These are phyloP conservation scores for Yamadazyma aaseri DNA, from an alignment of 1,139 yeast species.

Conservation along the genomic window DNA sequence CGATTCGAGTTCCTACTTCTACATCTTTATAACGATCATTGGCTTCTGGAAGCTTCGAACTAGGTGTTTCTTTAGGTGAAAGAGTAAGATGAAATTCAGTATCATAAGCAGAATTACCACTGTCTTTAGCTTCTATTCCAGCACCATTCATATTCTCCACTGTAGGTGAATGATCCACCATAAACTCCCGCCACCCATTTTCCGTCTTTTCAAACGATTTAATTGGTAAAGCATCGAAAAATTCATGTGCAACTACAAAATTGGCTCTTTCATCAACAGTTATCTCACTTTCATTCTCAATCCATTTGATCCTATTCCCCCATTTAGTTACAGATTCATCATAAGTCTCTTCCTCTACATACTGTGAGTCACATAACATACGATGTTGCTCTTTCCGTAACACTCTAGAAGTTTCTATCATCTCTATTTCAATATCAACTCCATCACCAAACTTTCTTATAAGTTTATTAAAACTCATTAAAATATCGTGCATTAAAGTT, in stretches of 20 bases:
- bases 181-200: constrained; percentile 74
- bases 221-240: constrained; percentile 84
- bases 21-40: constrained; percentile 53
- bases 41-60: constrained; percentile 57
- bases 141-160: constrained; percentile 30
- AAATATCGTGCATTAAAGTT: constrained; percentile 67
- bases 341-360: constrained; percentile 17
- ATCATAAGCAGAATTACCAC: constrained; percentile 18
- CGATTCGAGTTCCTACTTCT: constrained; percentile 60
- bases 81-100: constrained; percentile 59
- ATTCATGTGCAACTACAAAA: constrained; percentile 78
- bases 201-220: constrained; percentile 62
- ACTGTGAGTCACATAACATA: constrained; percentile 41
- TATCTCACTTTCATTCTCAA: constrained; percentile 62
- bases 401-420: constrained; percentile 74
- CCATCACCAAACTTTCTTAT: constrained; percentile 16
- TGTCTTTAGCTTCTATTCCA: constrained; percentile 5
- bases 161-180: constrained; percentile 55
- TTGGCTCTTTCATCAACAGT: constrained; percentile 43
- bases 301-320: constrained; percentile 63
- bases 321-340: constrained; percentile 46
- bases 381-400: constrained; percentile 58
- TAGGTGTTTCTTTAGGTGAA: constrained; percentile 62
- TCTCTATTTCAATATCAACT: constrained; percentile 38
- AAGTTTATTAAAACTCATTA: constrained; percentile 48